These are phyloP conservation scores for Xylaria multiplex DNA, from an alignment of 2,329 filamentous ascomycete species.

Conservation along the genomic window DNA sequence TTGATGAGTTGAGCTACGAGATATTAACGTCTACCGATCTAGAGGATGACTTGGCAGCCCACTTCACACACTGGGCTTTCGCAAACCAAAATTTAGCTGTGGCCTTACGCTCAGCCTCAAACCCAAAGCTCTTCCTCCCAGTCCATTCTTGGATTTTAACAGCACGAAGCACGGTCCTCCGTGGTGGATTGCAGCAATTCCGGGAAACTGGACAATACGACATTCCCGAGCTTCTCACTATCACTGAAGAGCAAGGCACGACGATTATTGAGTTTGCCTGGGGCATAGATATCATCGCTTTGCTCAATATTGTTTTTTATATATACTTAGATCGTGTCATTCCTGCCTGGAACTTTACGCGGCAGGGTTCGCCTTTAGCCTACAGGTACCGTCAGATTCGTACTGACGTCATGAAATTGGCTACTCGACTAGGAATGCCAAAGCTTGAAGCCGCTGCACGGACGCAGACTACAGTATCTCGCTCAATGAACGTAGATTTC, in stretches of 20 bases:
- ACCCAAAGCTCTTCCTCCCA: constrained; percentile 77
- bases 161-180: constrained; percentile 76
- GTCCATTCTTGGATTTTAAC: constrained; percentile 84
- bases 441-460: constrained; percentile 81
- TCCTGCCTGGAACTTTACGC: constrained; percentile 86
- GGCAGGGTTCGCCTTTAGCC: constrained; percentile 71
- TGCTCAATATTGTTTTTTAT: constrained; percentile 83
- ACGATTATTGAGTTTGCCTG: constrained; percentile 72
- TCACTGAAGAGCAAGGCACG: constrained; percentile 63
- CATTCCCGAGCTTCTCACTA: constrained; percentile 68
- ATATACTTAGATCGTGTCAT: constrained; percentile 82
- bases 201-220: constrained; percentile 64
- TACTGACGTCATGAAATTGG: constrained; percentile 87
- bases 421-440: constrained; percentile 74
- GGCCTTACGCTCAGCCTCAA: constrained; percentile 64
- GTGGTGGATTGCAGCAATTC: constrained; percentile 68
- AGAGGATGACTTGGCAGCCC: constrained; percentile 67
- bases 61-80: constrained; percentile 56
- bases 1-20: constrained; percentile 61
- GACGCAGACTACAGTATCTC: constrained; percentile 73
- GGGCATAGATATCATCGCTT: constrained; percentile 76
- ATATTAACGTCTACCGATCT: constrained; percentile 72
- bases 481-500: constrained; percentile 75
- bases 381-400: constrained; percentile 82
- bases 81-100: constrained; percentile 56